Percentiles rank a stretch among this genome's conserved stretches.
Conservation (phyloP, 257 asterid genomes). For the Mitragyna speciosa region DNA sequence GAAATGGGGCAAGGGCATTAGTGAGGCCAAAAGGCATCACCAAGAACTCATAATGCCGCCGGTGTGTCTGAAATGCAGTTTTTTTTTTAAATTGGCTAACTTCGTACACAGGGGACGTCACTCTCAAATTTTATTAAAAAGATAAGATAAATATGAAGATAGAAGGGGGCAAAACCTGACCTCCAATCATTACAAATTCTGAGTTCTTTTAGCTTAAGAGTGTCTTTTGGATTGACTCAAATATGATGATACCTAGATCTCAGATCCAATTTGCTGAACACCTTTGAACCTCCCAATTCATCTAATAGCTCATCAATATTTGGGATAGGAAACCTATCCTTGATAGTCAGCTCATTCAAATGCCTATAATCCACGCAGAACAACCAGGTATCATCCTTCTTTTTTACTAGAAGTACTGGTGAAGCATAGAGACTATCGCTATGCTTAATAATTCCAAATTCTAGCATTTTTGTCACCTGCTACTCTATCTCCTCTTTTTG, state of each 20-base stretch:
- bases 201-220: too few relatives aligned
- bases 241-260: not conserved
- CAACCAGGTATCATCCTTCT: not conserved
- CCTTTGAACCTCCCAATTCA: not conserved
- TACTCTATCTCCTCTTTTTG: not conserved
- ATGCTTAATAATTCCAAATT: accelerated
- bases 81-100: too few relatives aligned
- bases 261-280: not conserved
- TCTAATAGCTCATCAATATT: not conserved
- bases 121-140: too few relatives aligned
- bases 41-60: not conserved
- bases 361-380: not conserved
- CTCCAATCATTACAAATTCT: too few relatives aligned
- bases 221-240: not conserved
- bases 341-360: not conserved
- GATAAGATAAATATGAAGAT: too few relatives aligned
- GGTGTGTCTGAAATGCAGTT: not conserved
- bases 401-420: not conserved
- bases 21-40: not conserved
- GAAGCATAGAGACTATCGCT: not conserved
- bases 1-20: not conserved
- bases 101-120: too few relatives aligned
- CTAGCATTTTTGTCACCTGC: not conserved
- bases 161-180: too few relatives aligned
- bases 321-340: not conserved